Percentiles rank a stretch among this genome's conserved stretches.
Conservation (phyloP, 345 rosid species). For the Sisymbrium irio region DNA sequence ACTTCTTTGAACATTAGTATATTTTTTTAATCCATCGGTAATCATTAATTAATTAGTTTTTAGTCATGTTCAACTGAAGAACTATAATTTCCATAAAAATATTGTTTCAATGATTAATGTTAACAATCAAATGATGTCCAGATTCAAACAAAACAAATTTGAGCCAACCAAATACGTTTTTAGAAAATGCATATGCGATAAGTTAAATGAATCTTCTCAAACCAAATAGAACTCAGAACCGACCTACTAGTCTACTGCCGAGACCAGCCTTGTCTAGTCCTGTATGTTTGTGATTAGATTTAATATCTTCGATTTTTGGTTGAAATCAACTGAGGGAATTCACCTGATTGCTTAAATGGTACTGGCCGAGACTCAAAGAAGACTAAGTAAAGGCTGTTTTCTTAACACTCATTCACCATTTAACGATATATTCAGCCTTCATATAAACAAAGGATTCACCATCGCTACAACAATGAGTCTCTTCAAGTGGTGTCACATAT, state of each 20-base stretch:
- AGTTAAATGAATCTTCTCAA: neutral
- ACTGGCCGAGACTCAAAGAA: neutral
- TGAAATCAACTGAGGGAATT: neutral
- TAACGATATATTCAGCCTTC: too few relatives aligned
- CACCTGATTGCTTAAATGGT: neutral
- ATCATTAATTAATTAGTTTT: conserved; percentile 7
- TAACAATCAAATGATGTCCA: neutral
- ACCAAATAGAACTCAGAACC: neutral
- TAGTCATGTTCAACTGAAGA: neutral
- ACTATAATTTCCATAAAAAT: neutral
- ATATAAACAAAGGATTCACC: neutral
- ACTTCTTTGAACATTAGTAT: conserved; percentile 14
- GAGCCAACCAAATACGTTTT: neutral
- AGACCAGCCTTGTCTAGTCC: neutral
- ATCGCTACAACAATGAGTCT: neutral
- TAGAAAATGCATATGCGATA: neutral
- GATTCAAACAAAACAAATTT: neutral
- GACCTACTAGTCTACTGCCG: neutral
- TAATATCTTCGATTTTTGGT: too few relatives aligned
- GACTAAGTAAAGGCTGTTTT: neutral
- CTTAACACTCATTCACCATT: neutral
- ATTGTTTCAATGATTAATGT: neutral
- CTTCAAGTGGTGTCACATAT: neutral
- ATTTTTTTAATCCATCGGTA: neutral
- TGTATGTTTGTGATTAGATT: neutral